Evolutionary conservation across 179 eudicot species (phyloP).

Genomic region (Spergularia azorica): DNA sequence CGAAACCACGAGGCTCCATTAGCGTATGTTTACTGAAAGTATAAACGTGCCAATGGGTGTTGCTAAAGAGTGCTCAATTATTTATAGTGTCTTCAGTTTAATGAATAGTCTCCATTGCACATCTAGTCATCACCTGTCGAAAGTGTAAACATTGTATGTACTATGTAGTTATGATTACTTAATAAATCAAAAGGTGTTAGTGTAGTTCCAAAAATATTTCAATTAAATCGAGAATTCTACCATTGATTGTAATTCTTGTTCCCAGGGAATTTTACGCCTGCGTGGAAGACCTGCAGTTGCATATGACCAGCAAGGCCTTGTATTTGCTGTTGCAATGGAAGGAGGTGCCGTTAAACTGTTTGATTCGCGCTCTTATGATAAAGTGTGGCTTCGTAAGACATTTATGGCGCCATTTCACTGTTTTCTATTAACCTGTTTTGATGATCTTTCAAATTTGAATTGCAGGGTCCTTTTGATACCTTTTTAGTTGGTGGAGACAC

Average conservation of each 20-base stretch:
- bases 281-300: conserved; percentile 98
- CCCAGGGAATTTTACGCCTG: conserved; percentile 82
- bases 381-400: conserved; percentile 48
- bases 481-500: conserved; percentile 98
- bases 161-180: no score
- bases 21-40: no score
- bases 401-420: neutral
- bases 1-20: no score
- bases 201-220: neutral
- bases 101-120: no score
- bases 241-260: conserved; percentile 37
- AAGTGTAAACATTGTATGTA: no score
- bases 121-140: no score
- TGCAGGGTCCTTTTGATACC: conserved; percentile 97
- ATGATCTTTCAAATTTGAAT: neutral
- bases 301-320: conserved; percentile 99
- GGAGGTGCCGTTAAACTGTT: conserved; percentile 97
- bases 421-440: neutral
- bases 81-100: no score
- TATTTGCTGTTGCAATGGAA: conserved; percentile 99
- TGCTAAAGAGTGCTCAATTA: no score
- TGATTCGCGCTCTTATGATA: conserved; percentile 92
- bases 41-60: no score
- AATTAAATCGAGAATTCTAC: conserved; percentile 12
- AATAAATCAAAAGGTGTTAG: neutral